Evolutionary conservation across 495 filamentous ascomycete species (phyloP), one percentile per base, ranked within the genome.

Genomic region (Penicillium ochrochloron): DNA sequence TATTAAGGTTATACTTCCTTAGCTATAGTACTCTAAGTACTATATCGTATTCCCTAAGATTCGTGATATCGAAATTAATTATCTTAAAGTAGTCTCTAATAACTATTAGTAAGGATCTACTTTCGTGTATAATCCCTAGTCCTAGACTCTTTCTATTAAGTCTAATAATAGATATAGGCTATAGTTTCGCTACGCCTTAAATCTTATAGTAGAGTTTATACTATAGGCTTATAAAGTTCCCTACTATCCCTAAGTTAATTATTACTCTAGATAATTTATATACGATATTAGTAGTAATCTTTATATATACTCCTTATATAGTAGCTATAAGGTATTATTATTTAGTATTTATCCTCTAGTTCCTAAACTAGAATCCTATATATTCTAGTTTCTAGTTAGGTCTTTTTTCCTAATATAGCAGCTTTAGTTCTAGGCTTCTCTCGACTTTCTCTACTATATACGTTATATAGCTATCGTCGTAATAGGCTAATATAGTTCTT

Each of bases 61-160:
- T n/a, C 0, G 8, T 56, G 0, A 56, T 56, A 37, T 56, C 4
- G 4, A 56, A 56, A 19, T 61, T 55, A 50, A 57, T 63, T 25
- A 70, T 39, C 58, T 34, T 21, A n/a, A 70, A 65, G 25, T 37
- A 25, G 68, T 72, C n/a, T 51, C 66, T 52, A 46, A 56, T 37
- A 56, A 56, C 33, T 56, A 56, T 37, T 56, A 56, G 53, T 37
- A 56, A 14, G 0, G 2, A 7, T 12, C 53, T 9, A 7, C 33
- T 56, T 9, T 56, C 10, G 7, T 56, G 7, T 14, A 6, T 56
- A 8, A 56, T 56, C 14, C 53, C 53, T 37, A 25, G 53, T 54
- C 27, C 14, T 1, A 54, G 15, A 1, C 51, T 54, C 3, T 71
- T 25, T 52, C 10, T 14, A 14, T 25, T 48, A 12, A 48, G 44